These are phyloP conservation scores for Magnaporthiopsis poae DNA, from an alignment of 2,329 filamentous ascomycete species.

Conservation along the genomic window DNA sequence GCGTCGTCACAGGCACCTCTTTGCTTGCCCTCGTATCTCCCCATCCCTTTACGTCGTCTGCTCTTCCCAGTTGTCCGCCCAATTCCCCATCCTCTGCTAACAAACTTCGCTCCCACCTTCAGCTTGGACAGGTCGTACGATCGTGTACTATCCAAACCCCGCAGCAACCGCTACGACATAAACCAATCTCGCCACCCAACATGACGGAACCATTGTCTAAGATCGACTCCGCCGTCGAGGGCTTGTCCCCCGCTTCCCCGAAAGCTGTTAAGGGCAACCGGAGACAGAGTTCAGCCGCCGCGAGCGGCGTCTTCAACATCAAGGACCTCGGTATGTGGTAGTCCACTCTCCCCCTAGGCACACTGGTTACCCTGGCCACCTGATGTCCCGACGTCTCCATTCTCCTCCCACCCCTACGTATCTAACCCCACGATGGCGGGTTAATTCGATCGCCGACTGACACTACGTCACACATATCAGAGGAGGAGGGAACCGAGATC, in stretches of 20 bases:
- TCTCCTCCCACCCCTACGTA: background rate
- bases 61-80: background rate
- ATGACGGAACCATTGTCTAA: conserved; percentile 60
- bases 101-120: background rate
- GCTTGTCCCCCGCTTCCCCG: conserved; percentile 57
- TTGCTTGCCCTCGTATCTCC: no score
- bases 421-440: background rate
- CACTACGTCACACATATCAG: conserved; percentile 33
- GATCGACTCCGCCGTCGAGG: conserved; percentile 84
- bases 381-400: background rate
- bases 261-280: conserved; percentile 50
- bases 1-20: no score
- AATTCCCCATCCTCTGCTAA: background rate
- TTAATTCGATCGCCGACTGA: background rate
- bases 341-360: background rate
- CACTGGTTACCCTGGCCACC: background rate
- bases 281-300: conserved; percentile 62
- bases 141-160: background rate
- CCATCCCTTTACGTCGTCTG: no score
- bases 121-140: background rate
- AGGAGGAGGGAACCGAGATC: conserved; percentile 62
- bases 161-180: background rate
- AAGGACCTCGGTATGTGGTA: conserved; percentile 69
- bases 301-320: conserved; percentile 69
- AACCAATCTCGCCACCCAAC: conserved; percentile 15